Conservation (phyloP, 2,329 filamentous ascomycete species). For the Alternaria metachromatica region DNA sequence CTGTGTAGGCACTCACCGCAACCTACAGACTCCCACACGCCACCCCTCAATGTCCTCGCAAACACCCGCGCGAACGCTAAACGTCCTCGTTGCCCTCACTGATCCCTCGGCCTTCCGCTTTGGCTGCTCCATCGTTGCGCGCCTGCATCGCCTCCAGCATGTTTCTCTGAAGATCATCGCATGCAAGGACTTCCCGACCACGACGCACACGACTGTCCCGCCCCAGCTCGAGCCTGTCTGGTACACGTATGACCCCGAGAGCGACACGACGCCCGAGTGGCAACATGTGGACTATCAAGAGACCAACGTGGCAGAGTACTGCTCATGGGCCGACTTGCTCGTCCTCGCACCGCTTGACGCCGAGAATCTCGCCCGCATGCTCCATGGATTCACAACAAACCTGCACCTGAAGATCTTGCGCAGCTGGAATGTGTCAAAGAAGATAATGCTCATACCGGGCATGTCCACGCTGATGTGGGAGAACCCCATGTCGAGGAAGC, state of each 20-base stretch:
- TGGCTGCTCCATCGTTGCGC: slow-evolving; percentile 70
- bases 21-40: slow-evolving; percentile 8
- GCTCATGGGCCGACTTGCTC: slow-evolving; percentile 86
- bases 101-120: slow-evolving; percentile 70
- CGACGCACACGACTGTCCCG: slow-evolving; percentile 29
- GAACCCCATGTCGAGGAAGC: slow-evolving; percentile 85
- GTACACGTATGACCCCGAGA: slow-evolving; percentile 37
- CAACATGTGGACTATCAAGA: slow-evolving; percentile 43
- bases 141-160: slow-evolving; percentile 72
- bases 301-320: slow-evolving; percentile 70
- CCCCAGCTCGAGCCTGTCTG: slow-evolving; percentile 39
- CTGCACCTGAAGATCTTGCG: slow-evolving; percentile 80
- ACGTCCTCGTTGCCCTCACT: slow-evolving; percentile 70
- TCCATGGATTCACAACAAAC: slow-evolving; percentile 81
- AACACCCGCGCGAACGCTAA: slow-evolving; percentile 35
- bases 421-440: slow-evolving; percentile 87
- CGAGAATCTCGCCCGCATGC: slow-evolving; percentile 84
- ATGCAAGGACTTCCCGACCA: slow-evolving; percentile 33
- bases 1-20: slow-evolving; percentile 1
- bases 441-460: slow-evolving; percentile 81
- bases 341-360: slow-evolving; percentile 86
- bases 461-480: slow-evolving; percentile 93
- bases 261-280: slow-evolving; percentile 25
- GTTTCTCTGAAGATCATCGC: slow-evolving; percentile 53
- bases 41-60: slow-evolving; percentile 28